Evolutionary conservation across 345 rosid species (phyloP).

Genomic region (Heritiera littoralis): DNA sequence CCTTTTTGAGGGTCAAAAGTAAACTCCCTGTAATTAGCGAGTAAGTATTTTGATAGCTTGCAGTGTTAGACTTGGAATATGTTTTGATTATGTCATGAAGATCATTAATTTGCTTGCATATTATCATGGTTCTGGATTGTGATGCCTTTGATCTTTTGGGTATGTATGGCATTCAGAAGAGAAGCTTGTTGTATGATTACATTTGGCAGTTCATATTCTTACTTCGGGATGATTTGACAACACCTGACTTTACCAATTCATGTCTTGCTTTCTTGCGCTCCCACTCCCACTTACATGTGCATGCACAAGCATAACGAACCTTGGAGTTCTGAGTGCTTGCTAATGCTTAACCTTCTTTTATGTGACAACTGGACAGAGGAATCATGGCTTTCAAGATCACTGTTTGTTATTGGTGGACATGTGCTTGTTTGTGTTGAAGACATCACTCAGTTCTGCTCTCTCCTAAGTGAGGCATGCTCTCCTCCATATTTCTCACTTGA

Average conservation of each 20-base stretch:
- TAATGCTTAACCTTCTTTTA: neutral
- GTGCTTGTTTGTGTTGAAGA: slow-evolving; percentile 78
- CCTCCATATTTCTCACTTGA: slow-evolving; percentile 63
- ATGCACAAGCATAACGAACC: neutral
- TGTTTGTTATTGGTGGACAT: slow-evolving; percentile 64
- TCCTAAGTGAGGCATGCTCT: slow-evolving; percentile 40
- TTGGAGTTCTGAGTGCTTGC: neutral
- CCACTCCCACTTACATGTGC: neutral
- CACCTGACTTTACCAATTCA: neutral
- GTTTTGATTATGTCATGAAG: too few species aligned
- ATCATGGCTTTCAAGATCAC: slow-evolving; percentile 71
- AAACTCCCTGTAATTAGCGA: neutral
- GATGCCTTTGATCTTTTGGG: too few species aligned
- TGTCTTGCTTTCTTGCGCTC: neutral
- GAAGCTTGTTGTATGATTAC: neutral
- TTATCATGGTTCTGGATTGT: too few species aligned
- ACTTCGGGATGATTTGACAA: neutral
- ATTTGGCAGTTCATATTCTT: neutral
- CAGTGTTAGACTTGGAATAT: too few species aligned
- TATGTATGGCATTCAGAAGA: neutral
- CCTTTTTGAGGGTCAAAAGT: neutral
- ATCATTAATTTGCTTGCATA: too few species aligned
- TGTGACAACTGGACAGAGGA: slow-evolving; percentile 47
- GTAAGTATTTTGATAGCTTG: too few species aligned
- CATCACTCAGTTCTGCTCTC: slow-evolving; percentile 59